phyloP scores from a whole-genome alignment of 2,329 filamentous ascomycete species.

The Cladosporium sp. region DNA sequence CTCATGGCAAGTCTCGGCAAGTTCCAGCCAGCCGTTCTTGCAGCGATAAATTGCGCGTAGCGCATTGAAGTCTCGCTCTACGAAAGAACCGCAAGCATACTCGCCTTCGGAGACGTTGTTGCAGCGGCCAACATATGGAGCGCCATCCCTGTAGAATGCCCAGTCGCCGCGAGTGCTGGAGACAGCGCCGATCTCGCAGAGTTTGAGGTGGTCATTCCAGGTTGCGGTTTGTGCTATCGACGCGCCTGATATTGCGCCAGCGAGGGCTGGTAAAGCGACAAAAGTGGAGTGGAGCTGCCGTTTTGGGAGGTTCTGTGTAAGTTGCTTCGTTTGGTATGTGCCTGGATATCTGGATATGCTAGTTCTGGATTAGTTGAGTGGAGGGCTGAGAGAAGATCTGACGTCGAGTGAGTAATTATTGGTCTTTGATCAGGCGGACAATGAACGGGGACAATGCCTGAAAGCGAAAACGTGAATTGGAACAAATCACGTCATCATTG shows the following conservation, averaged over 20 bases:
- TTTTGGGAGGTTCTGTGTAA: too few species aligned
- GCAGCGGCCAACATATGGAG: background rate
- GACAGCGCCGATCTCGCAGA: background rate
- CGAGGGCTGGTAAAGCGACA: background rate
- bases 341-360: background rate
- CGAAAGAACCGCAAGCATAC: slow-evolving; percentile 3
- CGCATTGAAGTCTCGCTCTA: background rate
- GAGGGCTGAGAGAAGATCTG: background rate
- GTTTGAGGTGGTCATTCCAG: background rate
- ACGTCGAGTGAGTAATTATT: background rate
- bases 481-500: background rate
- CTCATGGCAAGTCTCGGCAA: background rate
- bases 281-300: background rate
- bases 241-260: background rate
- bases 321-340: background rate
- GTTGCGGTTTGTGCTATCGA: background rate
- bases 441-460: background rate
- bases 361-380: background rate
- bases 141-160: background rate
- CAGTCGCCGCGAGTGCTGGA: background rate
- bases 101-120: background rate
- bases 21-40: background rate
- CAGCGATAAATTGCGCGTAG: background rate
- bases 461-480: background rate
- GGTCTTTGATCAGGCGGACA: background rate